Percentiles rank a stretch among this genome's conserved stretches.
These are phyloP conservation scores for Lippia alba DNA, from an alignment of 305 asterid genomes.

Conservation along the genomic window DNA sequence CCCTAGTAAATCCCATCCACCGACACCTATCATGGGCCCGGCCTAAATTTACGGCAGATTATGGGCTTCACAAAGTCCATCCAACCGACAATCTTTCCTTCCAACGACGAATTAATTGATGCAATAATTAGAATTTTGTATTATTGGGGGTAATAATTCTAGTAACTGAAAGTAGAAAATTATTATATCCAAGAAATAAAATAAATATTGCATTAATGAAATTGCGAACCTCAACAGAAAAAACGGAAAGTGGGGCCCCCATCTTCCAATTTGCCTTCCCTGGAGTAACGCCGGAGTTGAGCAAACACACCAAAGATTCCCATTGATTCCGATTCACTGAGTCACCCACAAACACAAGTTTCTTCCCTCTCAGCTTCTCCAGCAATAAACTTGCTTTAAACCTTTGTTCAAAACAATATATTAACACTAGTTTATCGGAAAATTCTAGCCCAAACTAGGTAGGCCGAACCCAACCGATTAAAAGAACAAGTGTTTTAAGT, in stretches of 20 bases:
- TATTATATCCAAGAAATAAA: not conserved
- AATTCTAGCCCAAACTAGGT: too few relatives aligned
- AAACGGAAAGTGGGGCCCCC: slow-evolving; percentile 49
- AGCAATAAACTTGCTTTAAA: slow-evolving; percentile 59
- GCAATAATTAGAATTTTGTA: not conserved
- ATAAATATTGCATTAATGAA: not conserved
- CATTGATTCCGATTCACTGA: slow-evolving; percentile 83
- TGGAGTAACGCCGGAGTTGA: slow-evolving; percentile 52
- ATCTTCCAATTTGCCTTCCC: slow-evolving; percentile 40
- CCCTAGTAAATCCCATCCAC: too few relatives aligned
- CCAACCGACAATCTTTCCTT: slow-evolving; percentile 16
- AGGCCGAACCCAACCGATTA: too few relatives aligned
- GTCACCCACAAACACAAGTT: slow-evolving; percentile 78
- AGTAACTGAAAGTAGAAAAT: not conserved
- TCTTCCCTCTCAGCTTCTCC: slow-evolving; percentile 74
- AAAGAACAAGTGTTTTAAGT: too few relatives aligned
- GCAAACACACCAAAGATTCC: slow-evolving; percentile 84
- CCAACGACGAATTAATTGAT: not conserved
- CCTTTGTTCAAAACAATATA: slow-evolving; percentile 37
- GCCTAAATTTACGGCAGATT: too few relatives aligned
- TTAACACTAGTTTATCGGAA: not conserved
- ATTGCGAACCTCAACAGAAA: slow-evolving; percentile 39
- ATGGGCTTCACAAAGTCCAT: not conserved
- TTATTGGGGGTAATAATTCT: not conserved
- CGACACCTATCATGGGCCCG: too few relatives aligned